Conservation (phyloP, 2,329 filamentous ascomycete genomes). For the Cladobotryum mycophilum region DNA sequence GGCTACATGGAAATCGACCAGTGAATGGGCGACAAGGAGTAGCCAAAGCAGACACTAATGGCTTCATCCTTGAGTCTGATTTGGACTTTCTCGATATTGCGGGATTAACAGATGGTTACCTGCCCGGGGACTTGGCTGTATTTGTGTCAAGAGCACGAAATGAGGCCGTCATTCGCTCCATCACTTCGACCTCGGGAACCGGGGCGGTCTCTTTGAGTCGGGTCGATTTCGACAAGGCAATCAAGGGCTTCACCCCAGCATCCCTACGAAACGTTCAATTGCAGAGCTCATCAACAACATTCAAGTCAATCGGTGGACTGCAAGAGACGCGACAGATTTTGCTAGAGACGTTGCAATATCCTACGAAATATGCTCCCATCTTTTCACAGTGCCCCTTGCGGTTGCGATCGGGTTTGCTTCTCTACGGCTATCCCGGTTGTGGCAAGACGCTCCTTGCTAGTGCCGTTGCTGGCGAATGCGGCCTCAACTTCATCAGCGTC, state of each 20-base stretch:
- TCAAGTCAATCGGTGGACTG: constrained; percentile 85
- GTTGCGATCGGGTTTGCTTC: constrained; percentile 83
- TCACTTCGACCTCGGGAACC: constrained; percentile 47
- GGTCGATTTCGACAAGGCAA: constrained; percentile 73
- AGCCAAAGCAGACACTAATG: constrained; percentile 38
- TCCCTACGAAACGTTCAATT: constrained; percentile 91
- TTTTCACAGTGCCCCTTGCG: constrained; percentile 93
- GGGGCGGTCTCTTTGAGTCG: constrained; percentile 57
- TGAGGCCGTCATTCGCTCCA: constrained; percentile 82
- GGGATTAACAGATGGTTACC: constrained; percentile 92
- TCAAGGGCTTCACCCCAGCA: constrained; percentile 90
- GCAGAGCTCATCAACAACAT: constrained; percentile 87
- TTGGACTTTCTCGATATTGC: constrained; percentile 91
- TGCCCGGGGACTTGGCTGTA: constrained; percentile 87
- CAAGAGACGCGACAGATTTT: constrained; percentile 82
- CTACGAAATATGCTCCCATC: constrained; percentile 95
- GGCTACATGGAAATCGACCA: constrained; percentile 70
- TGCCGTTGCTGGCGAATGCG: constrained; percentile 95
- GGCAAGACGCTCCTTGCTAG: constrained; percentile 94
- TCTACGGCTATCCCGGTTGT: constrained; percentile 94
- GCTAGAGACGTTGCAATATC: constrained; percentile 91
- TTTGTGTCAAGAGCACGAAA: constrained; percentile 83
- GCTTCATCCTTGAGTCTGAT: constrained; percentile 66
- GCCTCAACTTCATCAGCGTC: constrained; percentile 96
- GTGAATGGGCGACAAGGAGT: constrained; percentile 41